phyloP scores from a whole-genome alignment of 257 asterid species.

The Fraxinus anomala region DNA sequence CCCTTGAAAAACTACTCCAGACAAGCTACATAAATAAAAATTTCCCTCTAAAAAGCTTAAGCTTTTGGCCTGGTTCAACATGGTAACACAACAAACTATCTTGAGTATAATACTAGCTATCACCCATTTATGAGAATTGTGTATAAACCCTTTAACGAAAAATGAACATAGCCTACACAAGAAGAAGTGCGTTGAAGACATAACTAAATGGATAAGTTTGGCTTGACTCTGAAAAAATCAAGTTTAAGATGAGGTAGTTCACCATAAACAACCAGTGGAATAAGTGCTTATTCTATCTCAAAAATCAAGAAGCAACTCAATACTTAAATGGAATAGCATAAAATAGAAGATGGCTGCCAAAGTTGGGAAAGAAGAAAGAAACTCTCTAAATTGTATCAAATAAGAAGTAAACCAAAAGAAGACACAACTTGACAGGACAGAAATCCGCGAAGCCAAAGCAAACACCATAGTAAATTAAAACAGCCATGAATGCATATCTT shows the following conservation, averaged over 20 bases:
- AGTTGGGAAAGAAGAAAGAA: neutral
- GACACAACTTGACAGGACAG: neutral
- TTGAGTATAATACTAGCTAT: too few relatives aligned
- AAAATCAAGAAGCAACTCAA: conserved; percentile 1
- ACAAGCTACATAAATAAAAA: too few relatives aligned
- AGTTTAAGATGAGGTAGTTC: neutral
- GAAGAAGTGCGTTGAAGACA: too few relatives aligned
- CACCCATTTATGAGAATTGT: too few relatives aligned
- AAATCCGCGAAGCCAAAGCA: neutral
- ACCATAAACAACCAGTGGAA: neutral
- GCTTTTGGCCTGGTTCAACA: too few relatives aligned
- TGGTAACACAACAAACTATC: too few relatives aligned
- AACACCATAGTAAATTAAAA: neutral
- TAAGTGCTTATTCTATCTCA: neutral
- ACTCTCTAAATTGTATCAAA: neutral
- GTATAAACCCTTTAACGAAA: too few relatives aligned
- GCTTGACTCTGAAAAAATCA: neutral
- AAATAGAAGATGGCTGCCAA: neutral
- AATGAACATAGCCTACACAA: too few relatives aligned
- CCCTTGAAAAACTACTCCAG: too few relatives aligned
- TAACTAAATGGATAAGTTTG: neutral
- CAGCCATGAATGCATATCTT: neutral
- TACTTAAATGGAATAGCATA: neutral
- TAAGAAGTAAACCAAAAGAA: neutral
- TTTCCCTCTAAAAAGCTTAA: too few relatives aligned